A percentile compares a stretch with the other conserved stretches of the same genome.
phyloP scores from a whole-genome alignment of 208 protist genomes.

The Crithidia expoeki region DNA sequence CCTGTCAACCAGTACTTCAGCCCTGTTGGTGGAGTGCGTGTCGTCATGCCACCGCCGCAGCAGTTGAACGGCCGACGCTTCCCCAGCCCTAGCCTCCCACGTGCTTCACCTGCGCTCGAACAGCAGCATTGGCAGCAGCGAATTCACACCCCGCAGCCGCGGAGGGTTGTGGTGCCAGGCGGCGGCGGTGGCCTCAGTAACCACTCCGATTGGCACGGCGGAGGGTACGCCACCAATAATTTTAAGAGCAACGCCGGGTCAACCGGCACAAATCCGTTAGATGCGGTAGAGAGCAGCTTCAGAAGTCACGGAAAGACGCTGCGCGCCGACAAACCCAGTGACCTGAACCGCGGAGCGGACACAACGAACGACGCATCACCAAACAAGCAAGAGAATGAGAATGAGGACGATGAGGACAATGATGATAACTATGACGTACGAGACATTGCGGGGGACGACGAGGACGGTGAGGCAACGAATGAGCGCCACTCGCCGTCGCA shows the following conservation, averaged over 20 bases:
- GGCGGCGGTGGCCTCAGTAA: background rate
- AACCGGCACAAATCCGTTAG: background rate
- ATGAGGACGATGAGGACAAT: background rate
- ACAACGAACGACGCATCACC: background rate
- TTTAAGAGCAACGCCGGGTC: background rate
- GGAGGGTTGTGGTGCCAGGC: background rate
- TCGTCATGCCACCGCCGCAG: background rate
- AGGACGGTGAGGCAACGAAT: background rate
- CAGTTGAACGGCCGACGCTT: background rate
- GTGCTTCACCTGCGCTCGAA: background rate
- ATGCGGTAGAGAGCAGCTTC: background rate
- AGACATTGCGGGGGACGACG: background rate
- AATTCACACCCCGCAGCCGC: background rate
- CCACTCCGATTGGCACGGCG: background rate
- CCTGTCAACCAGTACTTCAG: background rate
- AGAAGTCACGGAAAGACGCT: background rate
- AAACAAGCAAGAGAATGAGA: background rate
- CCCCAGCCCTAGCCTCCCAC: conserved; percentile 1
- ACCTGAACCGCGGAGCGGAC: background rate
- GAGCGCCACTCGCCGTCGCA: conserved; percentile 5
- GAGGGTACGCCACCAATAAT: too few relatives aligned
- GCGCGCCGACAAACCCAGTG: background rate
- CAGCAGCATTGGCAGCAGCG: conserved; percentile 1
- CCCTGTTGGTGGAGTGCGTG: background rate
- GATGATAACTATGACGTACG: background rate